These are phyloP conservation scores for Russula virescens DNA, from an alignment of 768 basidiomycete genomes.

Conservation along the genomic window DNA sequence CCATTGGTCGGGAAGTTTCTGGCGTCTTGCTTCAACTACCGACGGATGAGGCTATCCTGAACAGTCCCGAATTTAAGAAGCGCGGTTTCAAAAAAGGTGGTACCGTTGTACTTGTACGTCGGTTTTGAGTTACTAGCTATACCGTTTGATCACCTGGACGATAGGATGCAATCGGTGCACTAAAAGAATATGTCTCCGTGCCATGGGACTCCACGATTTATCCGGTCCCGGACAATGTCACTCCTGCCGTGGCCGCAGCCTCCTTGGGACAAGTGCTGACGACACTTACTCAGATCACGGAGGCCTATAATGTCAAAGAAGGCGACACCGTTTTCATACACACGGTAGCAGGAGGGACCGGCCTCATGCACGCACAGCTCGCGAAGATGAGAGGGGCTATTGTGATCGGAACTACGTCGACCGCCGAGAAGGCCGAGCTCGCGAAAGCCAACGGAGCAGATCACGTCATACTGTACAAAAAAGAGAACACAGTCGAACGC, in stretches of 20 bases:
- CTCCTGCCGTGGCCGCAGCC: conserved; percentile 58
- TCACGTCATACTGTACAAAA: conserved; percentile 76
- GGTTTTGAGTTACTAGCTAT: neutral
- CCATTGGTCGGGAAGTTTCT: conserved; percentile 73
- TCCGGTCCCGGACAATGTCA: conserved; percentile 56
- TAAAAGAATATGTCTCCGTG: conserved; percentile 57
- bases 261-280: conserved; percentile 71
- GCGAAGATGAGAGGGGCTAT: conserved; percentile 70
- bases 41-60: conserved; percentile 51
- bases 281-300: conserved; percentile 67
- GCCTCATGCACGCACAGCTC: conserved; percentile 59
- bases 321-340: conserved; percentile 80
- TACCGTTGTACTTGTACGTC: conserved; percentile 63
- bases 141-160: neutral
- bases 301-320: conserved; percentile 77
- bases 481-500: conserved; percentile 65
- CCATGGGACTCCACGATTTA: conserved; percentile 33
- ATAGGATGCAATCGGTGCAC: conserved; percentile 45
- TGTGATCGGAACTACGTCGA: conserved; percentile 93
- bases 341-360: conserved; percentile 88
- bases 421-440: conserved; percentile 69
- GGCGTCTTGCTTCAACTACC: conserved; percentile 73
- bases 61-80: conserved; percentile 56
- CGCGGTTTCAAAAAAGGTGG: conserved; percentile 62
- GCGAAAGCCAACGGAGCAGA: conserved; percentile 77